phyloP scores from a whole-genome alignment of 768 basidiomycete species.

The Calocybe gangraenosa region DNA sequence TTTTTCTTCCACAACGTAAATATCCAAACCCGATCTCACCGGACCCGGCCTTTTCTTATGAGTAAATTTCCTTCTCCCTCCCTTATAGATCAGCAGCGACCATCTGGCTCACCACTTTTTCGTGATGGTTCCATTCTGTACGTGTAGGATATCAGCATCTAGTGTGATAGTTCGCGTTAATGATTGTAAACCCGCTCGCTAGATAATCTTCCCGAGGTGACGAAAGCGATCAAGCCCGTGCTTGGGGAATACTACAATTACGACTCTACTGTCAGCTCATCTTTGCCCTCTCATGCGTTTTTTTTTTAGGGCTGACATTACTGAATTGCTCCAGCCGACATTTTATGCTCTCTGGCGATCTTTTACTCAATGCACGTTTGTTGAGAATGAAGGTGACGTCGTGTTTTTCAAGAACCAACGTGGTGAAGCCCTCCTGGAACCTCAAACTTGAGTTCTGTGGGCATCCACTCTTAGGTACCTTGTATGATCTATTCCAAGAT shows the following conservation, averaged over 20 bases:
- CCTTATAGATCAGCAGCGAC: conserved; percentile 37
- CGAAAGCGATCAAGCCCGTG: conserved; percentile 41
- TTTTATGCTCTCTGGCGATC: conserved; percentile 51
- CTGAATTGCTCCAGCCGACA: conserved; percentile 23
- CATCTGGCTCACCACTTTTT: conserved; percentile 63
- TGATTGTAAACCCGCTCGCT: neutral
- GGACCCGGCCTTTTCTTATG: neutral
- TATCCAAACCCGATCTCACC: conserved; percentile 1
- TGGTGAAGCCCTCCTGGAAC: conserved; percentile 33
- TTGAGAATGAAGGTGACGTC: conserved; percentile 52
- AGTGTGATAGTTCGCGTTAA: too few relatives aligned
- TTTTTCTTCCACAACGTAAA: conserved; percentile 53
- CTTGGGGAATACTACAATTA: conserved; percentile 55
- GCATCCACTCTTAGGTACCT: too few relatives aligned
- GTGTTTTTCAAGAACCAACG: conserved; percentile 52
- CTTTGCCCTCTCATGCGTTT: too few relatives aligned
- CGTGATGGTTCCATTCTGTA: conserved; percentile 55
- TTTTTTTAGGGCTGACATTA: neutral
- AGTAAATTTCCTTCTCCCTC: conserved; percentile 2
- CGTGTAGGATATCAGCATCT: conserved; percentile 19
- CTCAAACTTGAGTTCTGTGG: conserved; percentile 4
- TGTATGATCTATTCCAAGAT: too few relatives aligned
- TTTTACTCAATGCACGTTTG: conserved; percentile 55
- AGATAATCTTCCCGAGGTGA: conserved; percentile 50
- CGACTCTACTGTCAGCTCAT: conserved; percentile 45